These are phyloP conservation scores for Yamadazyma blattariae DNA, from an alignment of 1,139 yeast genomes.

Conservation along the genomic window DNA sequence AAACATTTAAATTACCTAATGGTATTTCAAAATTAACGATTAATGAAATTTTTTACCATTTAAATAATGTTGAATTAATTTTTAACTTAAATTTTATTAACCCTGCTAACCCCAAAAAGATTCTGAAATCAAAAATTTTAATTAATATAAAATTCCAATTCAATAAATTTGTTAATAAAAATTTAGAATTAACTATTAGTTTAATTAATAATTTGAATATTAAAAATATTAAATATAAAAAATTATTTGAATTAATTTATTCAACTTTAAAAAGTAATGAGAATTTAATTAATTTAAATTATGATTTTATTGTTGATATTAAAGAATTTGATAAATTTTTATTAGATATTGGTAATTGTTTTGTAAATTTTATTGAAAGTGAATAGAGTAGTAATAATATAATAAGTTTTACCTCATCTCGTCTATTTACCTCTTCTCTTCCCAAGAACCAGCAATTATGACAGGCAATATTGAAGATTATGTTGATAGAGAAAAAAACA, in stretches of 20 bases:
- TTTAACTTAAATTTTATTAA: constrained; percentile 29
- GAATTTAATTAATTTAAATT: constrained; percentile 34
- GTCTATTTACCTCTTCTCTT: no score
- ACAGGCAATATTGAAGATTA: no score
- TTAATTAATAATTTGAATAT: constrained; percentile 38
- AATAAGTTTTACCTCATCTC: no score
- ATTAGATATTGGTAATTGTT: constrained; percentile 24
- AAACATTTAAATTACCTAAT: constrained; percentile 22
- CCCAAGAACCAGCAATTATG: no score
- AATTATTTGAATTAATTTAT: constrained; percentile 40
- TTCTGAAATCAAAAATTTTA: constrained; percentile 34
- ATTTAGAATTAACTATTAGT: constrained; percentile 21
- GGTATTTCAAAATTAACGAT: constrained; percentile 32
- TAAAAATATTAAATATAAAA: constrained; percentile 39
- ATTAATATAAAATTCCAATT: constrained; percentile 30
- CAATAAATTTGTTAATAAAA: constrained; percentile 27
- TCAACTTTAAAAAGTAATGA: constrained; percentile 26
- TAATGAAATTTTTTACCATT: constrained; percentile 31
- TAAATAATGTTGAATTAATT: constrained; percentile 33
- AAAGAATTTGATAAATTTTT: constrained; percentile 19
- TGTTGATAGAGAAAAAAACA: no score
- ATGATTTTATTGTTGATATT: constrained; percentile 36
- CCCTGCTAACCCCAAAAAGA: constrained; percentile 28
- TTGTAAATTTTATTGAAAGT: constrained; percentile 15
- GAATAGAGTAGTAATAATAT: no score